Conservation (phyloP, 495 filamentous ascomycete genomes). For the Aspergillus olivimuriae region DNA sequence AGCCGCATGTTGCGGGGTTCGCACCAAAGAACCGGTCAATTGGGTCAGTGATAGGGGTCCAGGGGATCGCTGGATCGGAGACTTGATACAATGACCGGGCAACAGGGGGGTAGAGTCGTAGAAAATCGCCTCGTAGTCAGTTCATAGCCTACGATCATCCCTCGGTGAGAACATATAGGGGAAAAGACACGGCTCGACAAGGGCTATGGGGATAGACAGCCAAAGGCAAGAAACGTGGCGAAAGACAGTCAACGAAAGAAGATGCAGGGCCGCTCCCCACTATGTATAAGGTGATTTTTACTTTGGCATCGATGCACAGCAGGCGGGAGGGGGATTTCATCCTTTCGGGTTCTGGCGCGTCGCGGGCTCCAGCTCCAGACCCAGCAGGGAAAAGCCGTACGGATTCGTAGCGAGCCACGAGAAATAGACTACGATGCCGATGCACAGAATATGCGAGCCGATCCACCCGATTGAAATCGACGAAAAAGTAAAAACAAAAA, state of each 20-base stretch:
- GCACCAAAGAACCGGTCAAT: background rate
- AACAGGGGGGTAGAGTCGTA: too few relatives aligned
- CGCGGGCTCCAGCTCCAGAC: conserved; percentile 8
- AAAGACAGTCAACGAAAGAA: background rate
- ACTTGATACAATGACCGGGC: too few relatives aligned
- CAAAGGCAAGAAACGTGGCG: background rate
- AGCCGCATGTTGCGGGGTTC: conserved; percentile 12
- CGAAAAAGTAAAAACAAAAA: conserved; percentile 12
- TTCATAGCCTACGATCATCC: background rate
- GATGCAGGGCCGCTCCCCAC: conserved; percentile 6
- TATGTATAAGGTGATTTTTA: conserved; percentile 4
- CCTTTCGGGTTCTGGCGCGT: background rate
- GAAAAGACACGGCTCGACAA: background rate
- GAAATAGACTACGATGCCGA: conserved; percentile 13
- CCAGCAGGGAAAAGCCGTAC: too few relatives aligned
- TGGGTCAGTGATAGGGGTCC: too few relatives aligned
- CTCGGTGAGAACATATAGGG: background rate
- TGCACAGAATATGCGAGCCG: conserved; percentile 14
- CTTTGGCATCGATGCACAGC: conserved; percentile 4
- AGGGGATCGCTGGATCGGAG: too few relatives aligned
- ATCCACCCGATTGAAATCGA: conserved; percentile 9
- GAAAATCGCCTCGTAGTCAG: conserved; percentile 1
- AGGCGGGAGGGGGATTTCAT: conserved; percentile 1
- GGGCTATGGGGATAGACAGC: background rate
- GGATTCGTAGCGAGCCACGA: conserved; percentile 1